phyloP scores from a whole-genome alignment of 2,329 filamentous ascomycete genomes.

The Bertia moriformis region DNA sequence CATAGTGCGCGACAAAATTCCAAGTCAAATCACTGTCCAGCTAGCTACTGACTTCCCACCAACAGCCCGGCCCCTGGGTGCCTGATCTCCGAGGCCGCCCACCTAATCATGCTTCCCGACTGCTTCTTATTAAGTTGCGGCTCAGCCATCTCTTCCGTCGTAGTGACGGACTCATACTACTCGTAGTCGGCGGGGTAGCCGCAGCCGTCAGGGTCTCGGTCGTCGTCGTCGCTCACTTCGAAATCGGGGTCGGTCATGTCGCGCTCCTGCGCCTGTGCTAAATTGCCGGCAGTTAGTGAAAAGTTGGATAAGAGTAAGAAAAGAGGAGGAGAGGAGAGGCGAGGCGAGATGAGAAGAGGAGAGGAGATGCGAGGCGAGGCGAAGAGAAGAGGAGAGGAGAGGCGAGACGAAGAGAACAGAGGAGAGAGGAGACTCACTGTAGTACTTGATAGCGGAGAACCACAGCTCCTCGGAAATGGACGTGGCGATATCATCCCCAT shows the following conservation, averaged over 20 bases:
- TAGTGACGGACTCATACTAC: conserved; percentile 1
- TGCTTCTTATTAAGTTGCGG: too few species aligned
- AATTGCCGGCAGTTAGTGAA: conserved; percentile 18
- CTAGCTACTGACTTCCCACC: too few species aligned
- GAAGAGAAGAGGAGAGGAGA: conserved; percentile 2
- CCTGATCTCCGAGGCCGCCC: too few species aligned
- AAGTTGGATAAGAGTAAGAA: too few species aligned
- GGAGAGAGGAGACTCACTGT: conserved; percentile 44
- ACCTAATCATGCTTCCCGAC: too few species aligned
- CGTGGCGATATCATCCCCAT: conserved; percentile 69
- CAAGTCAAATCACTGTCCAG: too few species aligned
- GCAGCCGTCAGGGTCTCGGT: conserved; percentile 28
- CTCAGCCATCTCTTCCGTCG: conserved; percentile 1
- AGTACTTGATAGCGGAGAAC: conserved; percentile 79
- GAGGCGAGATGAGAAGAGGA: too few species aligned
- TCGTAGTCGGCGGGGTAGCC: not conserved
- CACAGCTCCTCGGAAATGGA: conserved; percentile 76
- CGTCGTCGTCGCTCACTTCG: conserved; percentile 44
- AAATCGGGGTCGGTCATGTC: conserved; percentile 58
- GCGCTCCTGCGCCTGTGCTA: conserved; percentile 58
- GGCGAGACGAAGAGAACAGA: not conserved
- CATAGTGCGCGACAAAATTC: too few species aligned
- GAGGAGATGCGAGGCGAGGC: conserved; percentile 2
- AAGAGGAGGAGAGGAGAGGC: not conserved
- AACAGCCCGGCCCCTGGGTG: too few species aligned